Evolutionary conservation across 768 basidiomycete genomes (phyloP).

Genomic region (Auriscalpium vulgare): DNA sequence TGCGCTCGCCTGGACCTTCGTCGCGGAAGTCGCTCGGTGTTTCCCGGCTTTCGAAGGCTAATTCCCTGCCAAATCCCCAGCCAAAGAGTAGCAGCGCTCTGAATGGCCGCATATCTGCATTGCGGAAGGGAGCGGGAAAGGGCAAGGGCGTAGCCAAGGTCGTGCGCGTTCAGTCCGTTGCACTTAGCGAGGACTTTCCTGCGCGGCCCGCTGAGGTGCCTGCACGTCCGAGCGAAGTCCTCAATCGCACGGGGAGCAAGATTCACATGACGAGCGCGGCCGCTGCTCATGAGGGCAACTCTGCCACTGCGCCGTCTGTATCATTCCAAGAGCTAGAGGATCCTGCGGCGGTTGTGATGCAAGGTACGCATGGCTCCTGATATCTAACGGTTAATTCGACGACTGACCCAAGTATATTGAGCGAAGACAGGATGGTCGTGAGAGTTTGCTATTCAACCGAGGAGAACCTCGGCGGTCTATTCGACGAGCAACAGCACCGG

Average conservation of each 20-base stretch:
- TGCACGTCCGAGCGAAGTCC: constrained; percentile 55
- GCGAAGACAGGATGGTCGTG: constrained; percentile 83
- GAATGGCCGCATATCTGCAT: too few relatives aligned
- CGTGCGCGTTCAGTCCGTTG: not conserved
- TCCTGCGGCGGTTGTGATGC: constrained; percentile 39
- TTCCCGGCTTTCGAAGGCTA: too few relatives aligned
- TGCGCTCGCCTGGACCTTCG: too few relatives aligned
- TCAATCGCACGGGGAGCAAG: constrained; percentile 49
- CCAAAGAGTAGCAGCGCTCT: too few relatives aligned
- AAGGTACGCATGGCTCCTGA: constrained; percentile 41
- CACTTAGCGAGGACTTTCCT: too few relatives aligned
- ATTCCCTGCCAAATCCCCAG: too few relatives aligned
- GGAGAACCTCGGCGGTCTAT: constrained; percentile 39
- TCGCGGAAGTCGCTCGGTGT: too few relatives aligned
- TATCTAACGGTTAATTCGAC: constrained; percentile 14
- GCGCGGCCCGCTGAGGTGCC: constrained; percentile 17
- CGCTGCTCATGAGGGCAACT: constrained; percentile 36
- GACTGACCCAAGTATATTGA: constrained; percentile 2
- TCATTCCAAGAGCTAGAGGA: too few relatives aligned
- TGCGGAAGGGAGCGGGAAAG: too few relatives aligned
- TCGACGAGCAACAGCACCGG: constrained; percentile 64
- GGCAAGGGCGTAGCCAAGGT: constrained; percentile 15
- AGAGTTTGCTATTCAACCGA: constrained; percentile 57
- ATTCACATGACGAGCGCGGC: constrained; percentile 60
- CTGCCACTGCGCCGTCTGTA: too few relatives aligned